Evolutionary conservation across 257 asterid species (phyloP), one percentile per base, ranked within the genome.

Genomic region (Nemophila menziesii): DNA sequence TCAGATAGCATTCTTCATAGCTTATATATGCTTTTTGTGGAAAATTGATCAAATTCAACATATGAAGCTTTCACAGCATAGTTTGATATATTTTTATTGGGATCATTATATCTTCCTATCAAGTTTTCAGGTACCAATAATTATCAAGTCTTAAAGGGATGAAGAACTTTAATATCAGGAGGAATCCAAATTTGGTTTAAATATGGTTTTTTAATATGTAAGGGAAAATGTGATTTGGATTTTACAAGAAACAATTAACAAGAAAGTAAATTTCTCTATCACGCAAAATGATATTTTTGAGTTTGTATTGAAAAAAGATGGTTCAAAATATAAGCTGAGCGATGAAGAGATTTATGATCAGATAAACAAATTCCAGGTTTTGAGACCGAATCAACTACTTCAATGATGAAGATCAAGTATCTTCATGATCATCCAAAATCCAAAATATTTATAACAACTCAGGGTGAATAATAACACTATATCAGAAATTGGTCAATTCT

Each of bases 391-490:
- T 82, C 97, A 9, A 77, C 83, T 5, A 83, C 92, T 44, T 59
- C 85, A 9, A 77, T 87, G 97, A 87, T 87, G 95, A 76, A 80
- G 38, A 64, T 83, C 58, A 87, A 83, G 67, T 87, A 75, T 57
- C 95, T 87, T 49, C 85, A 77, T 52, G 92, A 83, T 40, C 78
- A 79, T 61, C 95, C 81, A 29, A 52, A 55, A 54, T 92, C 75
- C n/a, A n/a, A n/a, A n/a, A n/a, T n/a, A n/a, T 43, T 80, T 89
- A 33, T 73, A 89, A 56, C 82, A 84, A 63, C 42, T 89, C 19
- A 80, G 80, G 76, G 98, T 89, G 16, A 39, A 20, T 2, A 8
- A 44, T 1, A 23, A 27, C 9, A 11, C 15, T 34, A 17, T 34
- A 2, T 11, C 5, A 2, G 4, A 51, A 39, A 11, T 8, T 2